Evolutionary conservation across 2,329 filamentous ascomycete genomes (phyloP).

Genomic region (Nemania serpens): DNA sequence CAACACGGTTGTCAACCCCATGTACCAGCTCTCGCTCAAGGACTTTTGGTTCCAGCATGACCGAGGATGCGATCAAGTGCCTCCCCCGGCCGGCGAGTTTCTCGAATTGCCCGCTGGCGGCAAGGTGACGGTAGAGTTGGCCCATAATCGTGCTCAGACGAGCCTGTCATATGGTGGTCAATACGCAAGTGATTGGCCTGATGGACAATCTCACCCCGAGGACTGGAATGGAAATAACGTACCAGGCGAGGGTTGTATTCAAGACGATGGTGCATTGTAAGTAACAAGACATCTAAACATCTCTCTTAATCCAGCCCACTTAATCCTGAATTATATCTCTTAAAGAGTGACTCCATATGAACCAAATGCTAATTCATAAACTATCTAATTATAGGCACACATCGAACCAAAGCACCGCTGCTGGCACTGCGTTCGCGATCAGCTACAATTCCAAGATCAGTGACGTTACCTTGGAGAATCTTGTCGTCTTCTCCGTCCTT

Average conservation of each 20-base stretch:
- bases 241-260: not conserved
- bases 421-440: not conserved
- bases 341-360: not conserved
- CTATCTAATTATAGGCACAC: not conserved
- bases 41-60: not conserved
- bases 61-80: not conserved
- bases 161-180: not conserved
- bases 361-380: not conserved
- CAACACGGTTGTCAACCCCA: not conserved
- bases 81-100: not conserved
- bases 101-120: not conserved
- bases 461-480: not conserved
- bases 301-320: not conserved
- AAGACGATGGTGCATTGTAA: not conserved
- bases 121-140: not conserved
- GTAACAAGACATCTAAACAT: not conserved
- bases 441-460: not conserved
- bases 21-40: not conserved
- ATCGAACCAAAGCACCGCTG: not conserved
- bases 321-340: too few relatives aligned
- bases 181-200: not conserved
- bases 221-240: not conserved
- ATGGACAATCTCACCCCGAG: not conserved
- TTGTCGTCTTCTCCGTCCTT: not conserved
- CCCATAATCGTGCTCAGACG: not conserved